Conservation (phyloP, 169 alveolate genomes). For the Plasmodium inui region DNA sequence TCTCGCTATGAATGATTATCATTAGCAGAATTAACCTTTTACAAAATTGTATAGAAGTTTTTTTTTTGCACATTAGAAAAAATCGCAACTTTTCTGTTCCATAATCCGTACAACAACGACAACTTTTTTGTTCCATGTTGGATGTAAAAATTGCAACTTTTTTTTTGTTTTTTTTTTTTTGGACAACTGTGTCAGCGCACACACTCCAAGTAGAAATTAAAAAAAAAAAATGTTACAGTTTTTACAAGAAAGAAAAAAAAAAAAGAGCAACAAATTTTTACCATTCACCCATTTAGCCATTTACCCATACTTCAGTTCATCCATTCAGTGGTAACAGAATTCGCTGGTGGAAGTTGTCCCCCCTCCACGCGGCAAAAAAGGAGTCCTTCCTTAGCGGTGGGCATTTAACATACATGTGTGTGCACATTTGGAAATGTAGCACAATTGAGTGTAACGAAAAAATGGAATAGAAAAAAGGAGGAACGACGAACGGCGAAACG, state of each 20-base stretch:
- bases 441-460: background rate
- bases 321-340: background rate
- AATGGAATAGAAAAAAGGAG: background rate
- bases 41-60: background rate
- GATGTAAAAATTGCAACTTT: slow-evolving; percentile 7
- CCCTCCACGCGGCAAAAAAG: background rate
- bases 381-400: background rate
- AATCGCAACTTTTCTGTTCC: background rate
- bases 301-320: background rate
- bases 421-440: background rate
- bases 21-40: background rate
- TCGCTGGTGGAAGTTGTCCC: background rate
- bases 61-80: background rate
- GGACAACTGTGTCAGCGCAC: slow-evolving; percentile 6
- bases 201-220: slow-evolving; percentile 5
- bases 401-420: background rate
- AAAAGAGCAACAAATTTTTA: background rate
- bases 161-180: slow-evolving; percentile 22
- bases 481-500: background rate
- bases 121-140: background rate
- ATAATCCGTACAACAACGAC: background rate
- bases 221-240: background rate
- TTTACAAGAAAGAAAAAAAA: background rate
- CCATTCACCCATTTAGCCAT: background rate
- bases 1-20: background rate